Evolutionary conservation across 139 green algal species (phyloP), one percentile per base, ranked within the genome.

Genomic region (Picochlorum costavermella): DNA sequence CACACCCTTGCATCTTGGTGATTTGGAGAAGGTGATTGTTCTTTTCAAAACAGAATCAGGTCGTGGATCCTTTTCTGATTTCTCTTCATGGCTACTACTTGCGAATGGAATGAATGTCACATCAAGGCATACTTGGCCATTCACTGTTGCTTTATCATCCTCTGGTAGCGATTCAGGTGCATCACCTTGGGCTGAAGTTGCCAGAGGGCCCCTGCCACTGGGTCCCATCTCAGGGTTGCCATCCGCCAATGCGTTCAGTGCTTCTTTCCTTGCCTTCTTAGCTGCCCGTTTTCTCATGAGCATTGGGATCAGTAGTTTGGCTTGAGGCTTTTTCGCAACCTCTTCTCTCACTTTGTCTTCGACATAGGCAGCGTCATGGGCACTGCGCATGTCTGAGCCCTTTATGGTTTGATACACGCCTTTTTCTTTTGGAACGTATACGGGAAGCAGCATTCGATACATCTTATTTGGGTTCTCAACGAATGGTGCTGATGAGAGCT

Each of bases 81-180:
- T 40, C 33, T 40, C 33, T 13, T 40, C 33, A 53, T 66, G 12
- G 28, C 33, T 59, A 5, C 3, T 59, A 14, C 14, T 66, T 66
- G 11, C 33, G 36, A 74, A 70, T 12, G 68, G 68, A n/a, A 67
- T 33, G 43, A 63, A 74, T 31, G 60, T 74, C 29, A 50, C 23
- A 31, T 74, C 49, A 33, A 74, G 9, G 2, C 29, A 44, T 4
- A 74, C 3, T 17, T 31, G 13, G 2, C 68, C 68, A n/a, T 48
- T 69, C 12, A 63, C 20, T 1, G 46, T 58, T 46, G 28, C 46
- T 51, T 61, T 20, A 20, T 59, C n/a, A 2, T 55, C 46, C 12
- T 55, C 17, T 25, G 17, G 17, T 11, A 28, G 16, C 46, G 17
- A 28, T 11, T 40, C 33, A 40, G 33, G 33, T 40, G 33, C 33